A percentile compares a stretch with the other conserved stretches of the same genome.
These are phyloP conservation scores for Neonothopanus nambi DNA, from an alignment of 1,284 basidiomycete genomes.

Conservation along the genomic window DNA sequence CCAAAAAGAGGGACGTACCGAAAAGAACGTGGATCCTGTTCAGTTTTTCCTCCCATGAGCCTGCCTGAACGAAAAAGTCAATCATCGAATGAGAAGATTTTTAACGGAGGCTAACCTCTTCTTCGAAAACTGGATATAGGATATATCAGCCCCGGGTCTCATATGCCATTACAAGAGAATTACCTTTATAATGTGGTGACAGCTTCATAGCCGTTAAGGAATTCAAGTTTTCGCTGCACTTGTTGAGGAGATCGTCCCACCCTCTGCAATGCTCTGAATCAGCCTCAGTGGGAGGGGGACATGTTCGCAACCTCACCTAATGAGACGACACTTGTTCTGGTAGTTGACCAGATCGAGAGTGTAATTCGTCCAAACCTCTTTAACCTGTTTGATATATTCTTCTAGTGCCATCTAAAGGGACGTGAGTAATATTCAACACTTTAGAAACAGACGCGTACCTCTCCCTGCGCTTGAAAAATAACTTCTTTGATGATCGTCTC, in stretches of 20 bases:
- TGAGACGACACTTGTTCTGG: constrained; percentile 97
- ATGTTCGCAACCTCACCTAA: constrained; percentile 58
- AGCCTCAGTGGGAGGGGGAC: constrained; percentile 8
- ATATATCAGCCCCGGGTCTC: constrained; percentile 1
- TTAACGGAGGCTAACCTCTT: constrained; percentile 57
- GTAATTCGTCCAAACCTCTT: constrained; percentile 96
- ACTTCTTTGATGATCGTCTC: constrained; percentile 91
- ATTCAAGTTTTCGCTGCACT: constrained; percentile 95
- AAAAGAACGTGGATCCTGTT: constrained; percentile 96
- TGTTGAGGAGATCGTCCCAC: constrained; percentile 98
- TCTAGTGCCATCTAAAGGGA: constrained; percentile 80
- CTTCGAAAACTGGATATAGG: constrained; percentile 75
- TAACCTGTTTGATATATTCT: constrained; percentile 93
- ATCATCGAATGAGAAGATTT: not conserved
- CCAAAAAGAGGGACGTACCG: constrained; percentile 52
- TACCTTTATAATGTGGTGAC: constrained; percentile 95
- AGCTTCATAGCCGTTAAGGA: constrained; percentile 96
- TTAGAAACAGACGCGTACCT: constrained; percentile 48
- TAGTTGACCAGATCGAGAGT: constrained; percentile 97
- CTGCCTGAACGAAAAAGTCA: constrained; percentile 50
- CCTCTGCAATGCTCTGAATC: constrained; percentile 51
- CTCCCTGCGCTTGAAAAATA: constrained; percentile 97
- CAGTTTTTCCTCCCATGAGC: constrained; percentile 93
- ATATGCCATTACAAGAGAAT: constrained; percentile 13
- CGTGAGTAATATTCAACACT: constrained; percentile 9